Evolutionary conservation across 129 eudicot species (phyloP).

Genomic region (Lactuca sativa): DNA sequence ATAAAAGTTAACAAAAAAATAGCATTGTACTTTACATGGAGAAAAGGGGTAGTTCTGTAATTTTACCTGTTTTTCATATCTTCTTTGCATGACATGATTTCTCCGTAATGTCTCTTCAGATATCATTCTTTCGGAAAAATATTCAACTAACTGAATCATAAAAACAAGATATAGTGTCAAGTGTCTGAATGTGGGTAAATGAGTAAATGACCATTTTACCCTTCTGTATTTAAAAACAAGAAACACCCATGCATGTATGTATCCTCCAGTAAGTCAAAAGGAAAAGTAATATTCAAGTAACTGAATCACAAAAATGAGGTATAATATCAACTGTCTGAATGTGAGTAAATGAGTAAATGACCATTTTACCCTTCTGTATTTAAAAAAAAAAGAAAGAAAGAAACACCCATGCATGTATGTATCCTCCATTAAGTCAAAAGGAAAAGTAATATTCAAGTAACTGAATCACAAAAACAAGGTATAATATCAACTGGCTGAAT

Average conservation of each 20-base stretch:
- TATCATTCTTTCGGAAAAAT: conserved; percentile 85
- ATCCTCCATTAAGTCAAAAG: no score
- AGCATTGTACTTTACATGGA: conserved; percentile 1
- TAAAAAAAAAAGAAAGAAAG: no score
- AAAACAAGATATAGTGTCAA: not conserved
- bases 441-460: conserved; percentile 43
- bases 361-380: no score
- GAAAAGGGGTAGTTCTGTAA: not conserved
- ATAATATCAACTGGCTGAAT: not conserved
- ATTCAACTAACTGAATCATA: conserved; percentile 53
- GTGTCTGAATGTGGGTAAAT: not conserved
- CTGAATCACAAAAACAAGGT: conserved; percentile 37
- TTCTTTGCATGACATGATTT: conserved; percentile 76
- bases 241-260: not conserved
- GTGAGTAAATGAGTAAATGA: no score
- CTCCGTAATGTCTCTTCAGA: conserved; percentile 63
- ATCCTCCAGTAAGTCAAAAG: no score
- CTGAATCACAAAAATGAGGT: no score
- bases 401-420: no score
- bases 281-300: no score
- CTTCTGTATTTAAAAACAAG: not conserved
- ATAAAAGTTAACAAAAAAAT: no score
- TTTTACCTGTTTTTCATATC: conserved; percentile 43
- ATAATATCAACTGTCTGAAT: no score
- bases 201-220: no score